phyloP scores from a whole-genome alignment of 2,329 filamentous ascomycete species.

The Pseudofabraea citricarpa region DNA sequence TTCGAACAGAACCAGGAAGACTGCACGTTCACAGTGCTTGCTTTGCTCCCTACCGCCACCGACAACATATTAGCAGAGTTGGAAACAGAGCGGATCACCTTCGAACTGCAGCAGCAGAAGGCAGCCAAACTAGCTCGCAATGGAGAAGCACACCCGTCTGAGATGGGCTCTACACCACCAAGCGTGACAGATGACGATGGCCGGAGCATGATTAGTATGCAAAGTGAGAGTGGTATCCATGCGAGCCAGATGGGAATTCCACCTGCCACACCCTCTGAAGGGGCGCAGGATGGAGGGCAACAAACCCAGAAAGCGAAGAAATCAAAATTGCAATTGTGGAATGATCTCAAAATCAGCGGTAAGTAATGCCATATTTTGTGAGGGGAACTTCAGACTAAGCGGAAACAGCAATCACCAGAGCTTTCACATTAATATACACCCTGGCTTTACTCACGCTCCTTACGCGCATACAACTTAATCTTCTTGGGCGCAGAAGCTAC shows the following conservation, averaged over 20 bases:
- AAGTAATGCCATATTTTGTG: too few relatives aligned
- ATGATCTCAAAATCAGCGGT: constrained; percentile 95
- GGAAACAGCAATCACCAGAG: constrained; percentile 81
- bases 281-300: constrained; percentile 35
- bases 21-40: constrained; percentile 97
- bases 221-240: constrained; percentile 79
- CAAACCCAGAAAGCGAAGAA: constrained; percentile 53
- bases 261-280: constrained; percentile 38
- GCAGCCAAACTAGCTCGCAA: constrained; percentile 62
- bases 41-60: constrained; percentile 85
- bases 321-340: constrained; percentile 93
- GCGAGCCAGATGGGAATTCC: constrained; percentile 69
- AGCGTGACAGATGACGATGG: constrained; percentile 80
- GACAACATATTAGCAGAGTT: constrained; percentile 83
- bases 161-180: constrained; percentile 37
- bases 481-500: constrained; percentile 91
- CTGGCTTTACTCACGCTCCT: constrained; percentile 84
- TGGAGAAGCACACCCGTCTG: constrained; percentile 40
- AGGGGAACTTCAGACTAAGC: too few relatives aligned
- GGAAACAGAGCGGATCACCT: constrained; percentile 87
- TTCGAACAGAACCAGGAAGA: constrained; percentile 99
- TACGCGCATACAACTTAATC: constrained; percentile 92
- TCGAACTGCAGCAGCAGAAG: constrained; percentile 93
- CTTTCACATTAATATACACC: constrained; percentile 90
- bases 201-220: constrained; percentile 68